Percentiles rank a stretch among this genome's conserved stretches.
Conservation (phyloP, 148 eudicot species). For the Fagopyrum tataricum region DNA sequence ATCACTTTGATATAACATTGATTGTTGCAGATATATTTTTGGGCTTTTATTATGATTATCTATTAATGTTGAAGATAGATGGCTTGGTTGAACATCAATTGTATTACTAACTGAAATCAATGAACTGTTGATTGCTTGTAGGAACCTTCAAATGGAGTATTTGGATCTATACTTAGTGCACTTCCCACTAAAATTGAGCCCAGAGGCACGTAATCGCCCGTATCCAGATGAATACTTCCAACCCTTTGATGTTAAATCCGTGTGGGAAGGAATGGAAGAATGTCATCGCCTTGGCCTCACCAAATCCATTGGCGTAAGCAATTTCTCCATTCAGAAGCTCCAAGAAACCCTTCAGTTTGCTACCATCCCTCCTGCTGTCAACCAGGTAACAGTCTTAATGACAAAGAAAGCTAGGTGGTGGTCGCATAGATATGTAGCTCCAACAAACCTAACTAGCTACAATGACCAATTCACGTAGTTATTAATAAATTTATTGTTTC, state of each 20-base stretch:
- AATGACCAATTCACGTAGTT: too few relatives aligned
- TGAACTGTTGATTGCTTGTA: neutral
- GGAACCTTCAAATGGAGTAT: slow-evolving; percentile 33
- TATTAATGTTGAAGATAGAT: too few relatives aligned
- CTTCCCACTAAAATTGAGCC: slow-evolving; percentile 26
- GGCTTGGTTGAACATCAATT: too few relatives aligned
- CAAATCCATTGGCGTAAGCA: slow-evolving; percentile 23
- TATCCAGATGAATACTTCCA: slow-evolving; percentile 22
- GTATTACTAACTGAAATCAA: too few relatives aligned
- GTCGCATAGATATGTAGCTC: too few relatives aligned
- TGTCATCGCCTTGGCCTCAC: slow-evolving; percentile 22
- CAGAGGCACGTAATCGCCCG: slow-evolving; percentile 17
- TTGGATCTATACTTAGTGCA: slow-evolving; percentile 30
- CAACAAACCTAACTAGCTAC: too few relatives aligned
- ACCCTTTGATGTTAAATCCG: slow-evolving; percentile 21
- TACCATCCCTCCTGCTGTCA: slow-evolving; percentile 20
- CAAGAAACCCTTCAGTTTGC: slow-evolving; percentile 13
- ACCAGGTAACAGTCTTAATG: slow-evolving; percentile 10
- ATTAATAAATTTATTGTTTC: too few relatives aligned
- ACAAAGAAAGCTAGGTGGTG: too few relatives aligned
- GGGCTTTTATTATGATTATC: too few relatives aligned
- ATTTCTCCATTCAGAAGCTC: slow-evolving; percentile 18
- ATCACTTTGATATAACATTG: too few relatives aligned
- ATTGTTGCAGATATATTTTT: too few relatives aligned
- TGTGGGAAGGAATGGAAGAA: slow-evolving; percentile 27